Evolutionary conservation across 805 yeast genomes (phyloP).

Genomic region (Naumovozyma castellii): DNA sequence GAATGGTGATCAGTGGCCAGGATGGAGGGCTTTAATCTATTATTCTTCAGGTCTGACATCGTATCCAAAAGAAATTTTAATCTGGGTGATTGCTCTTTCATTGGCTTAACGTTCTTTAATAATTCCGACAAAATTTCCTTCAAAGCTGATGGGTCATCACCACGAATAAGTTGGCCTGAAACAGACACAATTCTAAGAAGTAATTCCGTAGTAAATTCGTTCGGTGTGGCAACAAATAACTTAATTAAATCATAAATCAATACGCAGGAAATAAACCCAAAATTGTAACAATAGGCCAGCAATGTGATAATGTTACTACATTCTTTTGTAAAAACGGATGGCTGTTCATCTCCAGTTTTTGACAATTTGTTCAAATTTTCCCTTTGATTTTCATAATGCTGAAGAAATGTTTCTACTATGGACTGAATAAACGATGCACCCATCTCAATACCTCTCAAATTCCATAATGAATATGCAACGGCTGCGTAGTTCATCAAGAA

Average conservation of each 20-base stretch:
- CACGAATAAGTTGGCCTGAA: conserved; percentile 75
- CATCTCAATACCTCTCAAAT: conserved; percentile 75
- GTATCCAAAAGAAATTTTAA: conserved; percentile 79
- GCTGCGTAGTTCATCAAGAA: conserved; percentile 75
- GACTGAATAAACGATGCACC: conserved; percentile 82
- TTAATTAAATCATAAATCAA: conserved; percentile 70
- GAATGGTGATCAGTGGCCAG: conserved; percentile 28
- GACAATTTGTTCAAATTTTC: conserved; percentile 1
- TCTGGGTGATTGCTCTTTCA: conserved; percentile 55
- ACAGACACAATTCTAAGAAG: conserved; percentile 61
- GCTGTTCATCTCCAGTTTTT: conserved; percentile 7
- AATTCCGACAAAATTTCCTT: conserved; percentile 56
- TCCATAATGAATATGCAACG: conserved; percentile 62
- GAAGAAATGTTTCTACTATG: conserved; percentile 61
- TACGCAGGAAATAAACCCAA: conserved; percentile 65
- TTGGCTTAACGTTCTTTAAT: conserved; percentile 16
- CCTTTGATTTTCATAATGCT: conserved; percentile 24
- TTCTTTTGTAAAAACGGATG: conserved; percentile 31
- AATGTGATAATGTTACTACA: conserved; percentile 63
- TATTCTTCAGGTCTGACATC: conserved; percentile 75
- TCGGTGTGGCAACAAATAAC: conserved; percentile 41
- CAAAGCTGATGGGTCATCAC: conserved; percentile 81
- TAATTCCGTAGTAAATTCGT: conserved; percentile 69
- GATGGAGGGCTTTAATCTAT: conserved; percentile 48
- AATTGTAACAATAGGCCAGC: conserved; percentile 64